Percentiles rank a stretch among this genome's conserved stretches.
phyloP scores from a whole-genome alignment of 2,329 filamentous ascomycete species.

The Daldinia sp. region DNA sequence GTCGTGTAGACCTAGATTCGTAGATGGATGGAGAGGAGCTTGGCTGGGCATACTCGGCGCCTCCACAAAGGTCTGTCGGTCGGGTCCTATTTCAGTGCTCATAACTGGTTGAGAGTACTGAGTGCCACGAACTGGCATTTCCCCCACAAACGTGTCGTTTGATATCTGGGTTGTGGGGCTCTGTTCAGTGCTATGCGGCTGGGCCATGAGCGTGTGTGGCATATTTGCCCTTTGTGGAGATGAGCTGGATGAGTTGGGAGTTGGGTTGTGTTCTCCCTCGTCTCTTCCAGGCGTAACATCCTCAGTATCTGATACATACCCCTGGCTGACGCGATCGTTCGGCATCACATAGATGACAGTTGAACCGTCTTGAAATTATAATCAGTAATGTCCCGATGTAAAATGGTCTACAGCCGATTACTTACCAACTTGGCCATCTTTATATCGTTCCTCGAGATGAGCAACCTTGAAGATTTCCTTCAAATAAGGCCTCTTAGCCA shows the following conservation, averaged over 20 bases:
- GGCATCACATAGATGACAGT: constrained; percentile 57
- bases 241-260: constrained; percentile 47
- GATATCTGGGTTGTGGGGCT: constrained; percentile 44
- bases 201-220: constrained; percentile 47
- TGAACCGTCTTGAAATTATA: constrained; percentile 52
- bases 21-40: constrained; percentile 44
- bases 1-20: constrained; percentile 53
- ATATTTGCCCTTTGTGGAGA: constrained; percentile 44
- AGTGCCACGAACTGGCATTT: constrained; percentile 55
- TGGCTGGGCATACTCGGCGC: constrained; percentile 34
- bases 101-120: constrained; percentile 55
- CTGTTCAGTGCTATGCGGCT: constrained; percentile 49
- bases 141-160: constrained; percentile 38
- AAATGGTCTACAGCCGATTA: neutral
- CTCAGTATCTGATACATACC: constrained; percentile 59
- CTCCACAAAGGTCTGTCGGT: constrained; percentile 46
- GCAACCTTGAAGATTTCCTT: constrained; percentile 71
- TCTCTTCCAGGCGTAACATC: constrained; percentile 52
- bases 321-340: constrained; percentile 60
- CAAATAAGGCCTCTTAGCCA: constrained; percentile 62
- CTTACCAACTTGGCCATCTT: constrained; percentile 65
- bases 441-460: constrained; percentile 62
- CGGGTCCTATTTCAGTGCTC: constrained; percentile 52
- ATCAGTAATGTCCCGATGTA: constrained; percentile 21
- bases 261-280: constrained; percentile 53